Percentiles rank a stretch among this genome's conserved stretches.
phyloP scores from a whole-genome alignment of 768 basidiomycete species.

The Psilocybe sp. region DNA sequence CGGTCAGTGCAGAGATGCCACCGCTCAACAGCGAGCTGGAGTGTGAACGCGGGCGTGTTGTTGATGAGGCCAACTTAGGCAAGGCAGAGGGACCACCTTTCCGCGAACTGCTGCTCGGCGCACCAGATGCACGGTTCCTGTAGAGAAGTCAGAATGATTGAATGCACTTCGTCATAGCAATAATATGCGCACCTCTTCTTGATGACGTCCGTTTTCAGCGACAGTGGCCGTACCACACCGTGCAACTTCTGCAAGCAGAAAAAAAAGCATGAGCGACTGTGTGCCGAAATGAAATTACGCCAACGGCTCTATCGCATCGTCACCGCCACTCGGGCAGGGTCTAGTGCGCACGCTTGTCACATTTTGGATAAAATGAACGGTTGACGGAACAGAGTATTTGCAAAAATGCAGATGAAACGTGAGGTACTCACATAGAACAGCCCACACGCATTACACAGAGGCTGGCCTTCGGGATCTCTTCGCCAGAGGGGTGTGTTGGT shows the following conservation, averaged over 20 bases:
- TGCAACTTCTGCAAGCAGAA: constrained; percentile 75
- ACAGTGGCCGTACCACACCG: constrained; percentile 90
- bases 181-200: constrained; percentile 75
- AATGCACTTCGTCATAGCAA: neutral
- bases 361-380: too few relatives aligned
- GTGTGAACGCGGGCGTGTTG: constrained; percentile 71
- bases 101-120: constrained; percentile 62
- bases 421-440: constrained; percentile 16
- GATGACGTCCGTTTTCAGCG: constrained; percentile 95
- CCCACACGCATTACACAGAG: constrained; percentile 62
- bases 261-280: neutral
- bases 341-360: too few relatives aligned
- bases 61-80: constrained; percentile 75
- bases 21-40: constrained; percentile 53
- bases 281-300: too few relatives aligned
- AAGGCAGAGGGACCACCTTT: constrained; percentile 58
- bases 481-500: constrained; percentile 94
- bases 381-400: neutral
- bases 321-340: too few relatives aligned
- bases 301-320: too few relatives aligned
- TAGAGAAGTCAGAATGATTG: neutral
- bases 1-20: constrained; percentile 24
- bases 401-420: neutral
- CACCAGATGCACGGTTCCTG: constrained; percentile 81
- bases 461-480: constrained; percentile 89